These are phyloP conservation scores for Acer saccharum DNA, from an alignment of 345 rosid genomes.

Conservation along the genomic window DNA sequence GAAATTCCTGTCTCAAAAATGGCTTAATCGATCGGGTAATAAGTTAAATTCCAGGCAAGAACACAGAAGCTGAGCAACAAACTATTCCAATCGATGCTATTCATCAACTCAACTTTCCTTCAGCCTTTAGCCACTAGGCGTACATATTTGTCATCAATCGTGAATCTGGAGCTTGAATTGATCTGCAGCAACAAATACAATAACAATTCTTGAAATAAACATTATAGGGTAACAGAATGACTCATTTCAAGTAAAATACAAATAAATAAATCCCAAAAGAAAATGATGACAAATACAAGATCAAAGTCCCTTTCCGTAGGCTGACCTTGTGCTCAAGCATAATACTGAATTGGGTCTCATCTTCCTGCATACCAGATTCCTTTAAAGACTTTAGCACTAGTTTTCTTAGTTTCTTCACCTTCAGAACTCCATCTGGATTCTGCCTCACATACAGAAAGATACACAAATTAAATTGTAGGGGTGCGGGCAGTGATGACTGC, in stretches of 20 bases:
- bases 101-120: constrained; percentile 6
- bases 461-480: neutral
- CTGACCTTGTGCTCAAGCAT: constrained; percentile 69
- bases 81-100: neutral
- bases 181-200: constrained; percentile 42
- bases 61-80: neutral
- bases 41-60: neutral
- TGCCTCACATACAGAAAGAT: constrained; percentile 30
- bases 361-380: constrained; percentile 48
- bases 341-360: constrained; percentile 38
- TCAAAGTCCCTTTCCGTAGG: neutral
- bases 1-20: neutral
- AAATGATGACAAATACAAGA: neutral
- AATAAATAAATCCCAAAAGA: neutral
- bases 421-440: constrained; percentile 63
- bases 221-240: neutral
- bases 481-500: neutral
- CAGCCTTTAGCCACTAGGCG: constrained; percentile 51
- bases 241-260: neutral
- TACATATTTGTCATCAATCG: constrained; percentile 59
- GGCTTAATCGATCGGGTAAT: constrained; percentile 3
- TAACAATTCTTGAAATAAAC: neutral
- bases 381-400: constrained; percentile 49
- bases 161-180: constrained; percentile 62
- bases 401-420: constrained; percentile 71